Evolutionary conservation across 352 stramenopile genomes (phyloP), one percentile per base, ranked within the genome.

Genomic region (Phytophthora colocasiae): DNA sequence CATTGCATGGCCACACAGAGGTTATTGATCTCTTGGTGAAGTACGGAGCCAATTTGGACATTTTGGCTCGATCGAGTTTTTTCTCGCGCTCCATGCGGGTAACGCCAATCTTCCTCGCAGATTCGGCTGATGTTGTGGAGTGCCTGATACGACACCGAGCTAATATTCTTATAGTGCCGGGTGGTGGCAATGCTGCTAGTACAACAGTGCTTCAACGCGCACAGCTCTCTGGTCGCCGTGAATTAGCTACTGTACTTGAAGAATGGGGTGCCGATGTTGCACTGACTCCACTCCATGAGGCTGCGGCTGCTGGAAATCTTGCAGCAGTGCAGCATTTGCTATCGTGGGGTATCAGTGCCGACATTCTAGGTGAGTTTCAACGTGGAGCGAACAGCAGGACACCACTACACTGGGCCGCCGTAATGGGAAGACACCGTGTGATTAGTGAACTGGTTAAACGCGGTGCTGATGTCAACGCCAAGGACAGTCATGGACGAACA

Each of bases 201-300:
- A 84, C 89, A 32, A 93, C 86, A 0, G 84, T 89, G n/a, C 75
- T 92, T 17, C 84, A 95, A 54, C 78, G 82, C 7, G 86, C 83
- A 10, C 71, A 86, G 57, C 69, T 95, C 4, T 70, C 89, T 34
- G 81, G 81, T 14, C 80, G 82, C 31, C 69, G 68, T 17, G 81
- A 91, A 32, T 45, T 95, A 6, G 83, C 77, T 3, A 76, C 58
- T 3, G 72, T 87, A 10, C 61, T 95, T 6, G 81, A 90, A 40
- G 79, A 91, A 10, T 95, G 85, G 83, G 87, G 87, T 6, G 81
- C 76, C 6, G 87, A 95, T 51, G 83, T 95, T 4, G 87, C 85
- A 8, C 73, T 95, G 31, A 95, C 87, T 8, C 87, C 87, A 17
- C 66, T 95, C 19, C 87, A 95, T 24, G 83, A 89, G 32, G 80